Percentiles rank a stretch among this genome's conserved stretches.
Evolutionary conservation across 2,329 filamentous ascomycete genomes (phyloP).

Genomic region (Camillea tinctor): DNA sequence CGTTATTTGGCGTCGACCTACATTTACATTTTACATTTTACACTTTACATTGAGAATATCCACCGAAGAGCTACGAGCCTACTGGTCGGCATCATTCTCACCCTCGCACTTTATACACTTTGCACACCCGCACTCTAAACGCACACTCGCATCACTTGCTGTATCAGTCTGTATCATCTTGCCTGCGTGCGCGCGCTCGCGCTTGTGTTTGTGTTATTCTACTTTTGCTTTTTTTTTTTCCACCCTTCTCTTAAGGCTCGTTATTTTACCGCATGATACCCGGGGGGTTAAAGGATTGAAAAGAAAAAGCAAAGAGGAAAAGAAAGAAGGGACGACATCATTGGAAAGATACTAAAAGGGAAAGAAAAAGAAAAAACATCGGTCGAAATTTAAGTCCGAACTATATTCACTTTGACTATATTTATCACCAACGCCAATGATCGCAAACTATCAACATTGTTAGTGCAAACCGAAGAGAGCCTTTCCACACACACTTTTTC

Average conservation of each 20-base stretch:
- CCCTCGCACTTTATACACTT: no score
- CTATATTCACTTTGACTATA: not conserved
- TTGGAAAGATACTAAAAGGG: no score
- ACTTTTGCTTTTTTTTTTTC: no score
- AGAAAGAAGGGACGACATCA: no score
- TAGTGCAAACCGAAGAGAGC: slow-evolving; percentile 1
- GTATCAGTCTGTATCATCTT: not conserved
- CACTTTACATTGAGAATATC: not conserved
- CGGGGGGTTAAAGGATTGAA: no score
- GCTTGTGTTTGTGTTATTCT: not conserved
- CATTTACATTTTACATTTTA: no score
- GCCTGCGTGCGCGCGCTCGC: no score
- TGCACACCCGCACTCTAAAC: no score
- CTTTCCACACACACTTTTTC: no score
- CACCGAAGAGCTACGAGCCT: not conserved
- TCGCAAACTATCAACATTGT: slow-evolving; percentile 12
- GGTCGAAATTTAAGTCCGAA: not conserved
- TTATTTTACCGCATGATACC: not conserved
- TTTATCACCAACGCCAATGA: not conserved
- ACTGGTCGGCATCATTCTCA: not conserved
- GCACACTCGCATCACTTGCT: not conserved
- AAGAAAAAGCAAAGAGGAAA: no score
- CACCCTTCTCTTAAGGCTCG: no score
- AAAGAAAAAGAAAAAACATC: not conserved
- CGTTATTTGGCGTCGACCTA: not conserved